A percentile compares a stretch with the other conserved stretches of the same genome.
These are phyloP conservation scores for Rhizopus sp. DNA, from an alignment of 371 early-diverging fungal genomes.

Conservation along the genomic window DNA sequence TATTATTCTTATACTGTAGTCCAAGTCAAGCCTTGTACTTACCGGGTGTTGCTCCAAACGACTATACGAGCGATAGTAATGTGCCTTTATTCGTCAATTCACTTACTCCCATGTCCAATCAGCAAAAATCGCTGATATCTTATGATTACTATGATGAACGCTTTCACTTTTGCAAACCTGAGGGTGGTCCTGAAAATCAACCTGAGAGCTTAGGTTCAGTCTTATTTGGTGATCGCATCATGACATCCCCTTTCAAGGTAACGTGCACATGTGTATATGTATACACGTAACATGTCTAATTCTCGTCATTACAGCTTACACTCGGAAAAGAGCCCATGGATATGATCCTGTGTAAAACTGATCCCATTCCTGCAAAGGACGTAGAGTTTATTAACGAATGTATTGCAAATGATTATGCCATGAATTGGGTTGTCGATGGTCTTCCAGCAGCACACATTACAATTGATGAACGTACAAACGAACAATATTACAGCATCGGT, in stretches of 20 bases:
- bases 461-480: conserved; percentile 57
- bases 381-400: conserved; percentile 84
- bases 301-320: conserved; percentile 18
- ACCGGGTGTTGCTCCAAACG: conserved; percentile 92
- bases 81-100: conserved; percentile 89
- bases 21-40: conserved; percentile 74
- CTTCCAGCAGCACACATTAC: conserved; percentile 82
- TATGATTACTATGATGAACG: conserved; percentile 83
- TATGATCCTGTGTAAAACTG: conserved; percentile 64
- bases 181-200: conserved; percentile 65
- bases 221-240: conserved; percentile 96
- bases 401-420: conserved; percentile 79
- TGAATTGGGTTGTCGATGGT: conserved; percentile 92
- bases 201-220: conserved; percentile 89
- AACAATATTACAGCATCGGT: conserved; percentile 77
- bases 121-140: conserved; percentile 76
- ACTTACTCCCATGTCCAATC: conserved; percentile 74
- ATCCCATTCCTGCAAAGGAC: conserved; percentile 66
- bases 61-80: conserved; percentile 69
- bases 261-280: not conserved
- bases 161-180: conserved; percentile 87
- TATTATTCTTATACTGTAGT: conserved; percentile 1
- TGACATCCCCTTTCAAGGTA: conserved; percentile 82
- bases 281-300: not conserved
- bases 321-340: conserved; percentile 52